Base-by-base conservation (phyloP, 2,329 filamentous ascomycete species). In the Epicoccum nigrum region DNA sequence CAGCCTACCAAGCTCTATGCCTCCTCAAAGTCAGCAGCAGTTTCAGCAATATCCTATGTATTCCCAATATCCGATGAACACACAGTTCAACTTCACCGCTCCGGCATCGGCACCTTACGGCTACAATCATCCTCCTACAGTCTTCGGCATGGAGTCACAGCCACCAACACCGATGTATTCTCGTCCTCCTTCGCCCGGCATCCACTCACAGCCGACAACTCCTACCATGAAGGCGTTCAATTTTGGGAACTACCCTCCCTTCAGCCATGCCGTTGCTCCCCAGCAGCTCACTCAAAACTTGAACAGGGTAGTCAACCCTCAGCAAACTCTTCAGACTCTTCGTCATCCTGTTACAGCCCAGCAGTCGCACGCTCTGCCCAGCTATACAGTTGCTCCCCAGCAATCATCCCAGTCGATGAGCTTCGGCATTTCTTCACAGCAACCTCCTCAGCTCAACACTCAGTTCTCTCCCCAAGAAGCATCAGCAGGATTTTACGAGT, bases 121-220 rank as follows among this genome's bases (percentile, higher is more conserved):
- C 9, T 61, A 67, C 49, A 58, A 64, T 34, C 62, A 64, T 42
- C 58, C 60, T 31, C 54, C 58, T 15, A 60, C 60, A 4, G 56
- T 59, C 41, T 60, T 63, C n/a, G 51, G 51, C n/a, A 47, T 46
- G 17, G 51, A 59, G 41, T 52, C 57, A 2, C 57, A 58, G 28
- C 54, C 52, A 13, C 28, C 50, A 5, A 56, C 58, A 21, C 48
- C 51, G 5, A 54, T 58, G 41, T 45, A 45, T 23, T 49, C 45
- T 6, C 51, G 46, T 7, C 46, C 46, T 21, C 45, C 51, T 19
- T 45, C 44, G 8, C 45, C 46, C 28, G 60, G 60, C 16, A 56
- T 56, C 30, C 65, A 65, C 43, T 67, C 64, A n/a, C 59, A 67
- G 45, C 67, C 67, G 20, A 63, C 60, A 11, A 67, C 66, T 1